Evolutionary conservation across 116 monocot genomes (phyloP), one percentile per base, ranked within the genome.

Genomic region (Cymodocea nodosa): DNA sequence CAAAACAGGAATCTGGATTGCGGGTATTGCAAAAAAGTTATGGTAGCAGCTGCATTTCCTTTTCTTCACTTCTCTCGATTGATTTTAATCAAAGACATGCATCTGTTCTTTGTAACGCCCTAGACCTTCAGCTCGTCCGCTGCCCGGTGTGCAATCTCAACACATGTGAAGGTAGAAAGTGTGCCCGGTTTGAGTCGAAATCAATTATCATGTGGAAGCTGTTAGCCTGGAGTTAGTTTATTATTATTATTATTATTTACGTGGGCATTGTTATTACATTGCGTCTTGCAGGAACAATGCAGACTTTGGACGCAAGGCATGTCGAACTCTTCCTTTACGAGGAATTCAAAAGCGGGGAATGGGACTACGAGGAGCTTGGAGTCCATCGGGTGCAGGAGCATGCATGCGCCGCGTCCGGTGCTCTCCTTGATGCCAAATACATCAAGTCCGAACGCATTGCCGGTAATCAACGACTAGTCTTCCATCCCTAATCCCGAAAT

Each of bases 101-200:
- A n/a, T 10, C 36, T 65, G 44, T 65, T 65, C 11, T 20, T 12
- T 35, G 50, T 67, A 18, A 22, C 19, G 35, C 59, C 50, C 25
- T 81, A 90, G 97, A 97, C 75, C 72, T 91, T 17, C 97, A 97
- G 77, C 90, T 97, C 20, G 87, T 88, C 52, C 83, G 88, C 0
- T 91, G 97, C 71, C 97, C 97, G 0, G 85, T 85, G 65, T 97
- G 91, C 85, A 97, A 91, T 70, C 87, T 95, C 54, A 76, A 82
- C 72, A 82, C 85, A 14, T 97, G 97, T 66, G 85, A 87, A 85
- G 97, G 94, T 94, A 56, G 39, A 54, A 12, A 0, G 35, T 15
- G 15, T 8, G 35, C 30, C 23, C 36, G 44, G 11, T 44, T 30
- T 44, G 2, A 11, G 44, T 6, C 5, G 11, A 44, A 11, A 3